Percentiles rank a stretch among this genome's conserved stretches.
These are phyloP conservation scores for Hymenoscyphus occultus DNA, from an alignment of 2,329 filamentous ascomycete genomes.

Conservation along the genomic window DNA sequence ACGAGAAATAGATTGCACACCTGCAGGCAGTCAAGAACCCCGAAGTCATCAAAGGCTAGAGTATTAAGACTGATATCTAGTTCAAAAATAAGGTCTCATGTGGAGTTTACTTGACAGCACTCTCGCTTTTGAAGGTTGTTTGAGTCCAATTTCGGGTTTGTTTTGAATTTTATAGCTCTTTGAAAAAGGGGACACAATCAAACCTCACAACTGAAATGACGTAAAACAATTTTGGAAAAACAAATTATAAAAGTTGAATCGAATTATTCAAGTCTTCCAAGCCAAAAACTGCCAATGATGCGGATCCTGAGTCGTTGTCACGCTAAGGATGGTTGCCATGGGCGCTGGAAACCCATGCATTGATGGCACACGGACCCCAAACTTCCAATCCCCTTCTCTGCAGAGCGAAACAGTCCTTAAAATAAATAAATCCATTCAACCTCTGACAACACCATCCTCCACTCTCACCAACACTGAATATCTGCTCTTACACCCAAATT, in stretches of 20 bases:
- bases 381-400: neutral
- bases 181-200: neutral
- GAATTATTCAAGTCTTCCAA: neutral
- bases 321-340: slow-evolving; percentile 1
- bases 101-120: too few species aligned
- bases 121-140: neutral
- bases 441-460: slow-evolving; percentile 5
- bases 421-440: slow-evolving; percentile 13
- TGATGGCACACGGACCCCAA: slow-evolving; percentile 17
- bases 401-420: slow-evolving; percentile 3
- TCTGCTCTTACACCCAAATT: neutral
- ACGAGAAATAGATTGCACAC: too few species aligned
- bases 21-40: too few species aligned
- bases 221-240: neutral
- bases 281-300: too few species aligned
- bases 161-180: neutral
- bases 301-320: neutral
- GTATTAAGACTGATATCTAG: too few species aligned
- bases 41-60: too few species aligned
- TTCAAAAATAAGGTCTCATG: too few species aligned
- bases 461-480: slow-evolving; percentile 1
- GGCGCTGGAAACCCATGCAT: slow-evolving; percentile 10
- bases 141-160: neutral
- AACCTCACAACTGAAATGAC: neutral
- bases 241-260: neutral